Evolutionary conservation across 2,329 filamentous ascomycete species (phyloP).

Genomic region (Colletotrichum graminicola): DNA sequence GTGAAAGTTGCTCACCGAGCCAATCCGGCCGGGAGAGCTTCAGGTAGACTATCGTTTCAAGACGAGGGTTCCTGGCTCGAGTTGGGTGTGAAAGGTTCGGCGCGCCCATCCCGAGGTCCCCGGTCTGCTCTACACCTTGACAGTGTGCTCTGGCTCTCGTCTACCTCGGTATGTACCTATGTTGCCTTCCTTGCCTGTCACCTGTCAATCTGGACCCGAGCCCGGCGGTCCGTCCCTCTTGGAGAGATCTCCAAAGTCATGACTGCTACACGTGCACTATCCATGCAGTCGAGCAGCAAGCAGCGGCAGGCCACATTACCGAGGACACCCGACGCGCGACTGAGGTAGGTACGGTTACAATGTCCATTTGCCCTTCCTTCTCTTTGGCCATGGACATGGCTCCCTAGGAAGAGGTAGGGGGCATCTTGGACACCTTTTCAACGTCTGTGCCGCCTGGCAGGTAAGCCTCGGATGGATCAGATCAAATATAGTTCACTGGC

Average conservation of each 20-base stretch:
- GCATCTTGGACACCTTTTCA: conserved; percentile 38
- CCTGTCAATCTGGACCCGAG: conserved; percentile 1
- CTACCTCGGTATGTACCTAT: too few species aligned
- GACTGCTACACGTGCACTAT: not conserved
- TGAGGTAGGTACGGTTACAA: not conserved
- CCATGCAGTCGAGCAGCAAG: not conserved
- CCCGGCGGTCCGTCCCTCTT: conserved; percentile 4
- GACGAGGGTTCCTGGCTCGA: conserved; percentile 39
- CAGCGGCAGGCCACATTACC: too few species aligned
- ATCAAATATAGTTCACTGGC: conserved; percentile 29
- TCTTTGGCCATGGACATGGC: conserved; percentile 1
- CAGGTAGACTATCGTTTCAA: conserved; percentile 19
- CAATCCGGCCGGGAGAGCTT: conserved; percentile 18
- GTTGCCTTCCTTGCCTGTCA: too few species aligned
- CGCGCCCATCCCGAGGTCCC: conserved; percentile 37
- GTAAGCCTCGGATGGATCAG: conserved; percentile 23
- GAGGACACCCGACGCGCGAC: too few species aligned
- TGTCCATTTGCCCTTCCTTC: not conserved
- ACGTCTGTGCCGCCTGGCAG: conserved; percentile 27
- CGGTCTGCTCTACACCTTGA: not conserved
- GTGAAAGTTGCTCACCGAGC: conserved; percentile 32
- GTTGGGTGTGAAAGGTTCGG: conserved; percentile 34
- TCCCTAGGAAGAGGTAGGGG: conserved; percentile 36
- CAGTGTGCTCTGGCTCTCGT: not conserved
- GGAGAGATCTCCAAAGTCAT: conserved; percentile 1